Base-by-base conservation (phyloP, 2,329 filamentous ascomycete species). In the Botryosphaeria dothidea region DNA sequence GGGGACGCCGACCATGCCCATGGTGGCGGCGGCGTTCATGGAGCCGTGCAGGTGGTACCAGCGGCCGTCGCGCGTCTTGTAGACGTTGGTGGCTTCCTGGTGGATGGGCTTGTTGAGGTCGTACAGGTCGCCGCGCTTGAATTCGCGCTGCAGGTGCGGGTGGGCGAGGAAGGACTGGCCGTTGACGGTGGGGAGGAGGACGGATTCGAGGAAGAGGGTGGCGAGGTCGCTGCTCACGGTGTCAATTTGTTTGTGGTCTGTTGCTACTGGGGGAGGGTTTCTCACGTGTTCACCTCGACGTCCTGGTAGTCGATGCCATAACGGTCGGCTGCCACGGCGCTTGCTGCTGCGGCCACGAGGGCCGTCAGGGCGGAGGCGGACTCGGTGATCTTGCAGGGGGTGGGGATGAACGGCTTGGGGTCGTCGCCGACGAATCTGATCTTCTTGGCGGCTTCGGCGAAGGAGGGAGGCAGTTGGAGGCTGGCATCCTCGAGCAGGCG, bases 1-100 rank as follows among this genome's bases (percentile, higher is more conserved):
- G 7, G 41, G 19, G 3, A 77, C 66, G 0, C 71, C 71, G 11
- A 82, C 48, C 36, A 71, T 75, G 6, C 75, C 69, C 57, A 83
- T 73, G 0, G 78, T 79, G 2, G 78, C 78, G 3, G 79, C 76
- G 0, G 81, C 78, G 64, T 84, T 82, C 61, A 65, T 67, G 4
- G 67, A 70, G 5, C 81, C 82, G 66, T 84, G 82, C 0, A 81
- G 60, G 68, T 84, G 82, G 68, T 82, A 84, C 68, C 74, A 84
- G 19, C 78, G 69, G 0, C 73, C 77, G 65, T 84, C 81, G 65
- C 78, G 79, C 17, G 78, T 81, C 15, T 74, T 73, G 68, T 84
- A 84, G 51, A 84, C 82, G 62, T 83, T 83, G 0, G 82, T 82
- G 13, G 77, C 64, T 25, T 52, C 62, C 21, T 31, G 61, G 52